Evolutionary conservation across 305 asterid genomes (phyloP).

Genomic region (Fraxinus ornus): DNA sequence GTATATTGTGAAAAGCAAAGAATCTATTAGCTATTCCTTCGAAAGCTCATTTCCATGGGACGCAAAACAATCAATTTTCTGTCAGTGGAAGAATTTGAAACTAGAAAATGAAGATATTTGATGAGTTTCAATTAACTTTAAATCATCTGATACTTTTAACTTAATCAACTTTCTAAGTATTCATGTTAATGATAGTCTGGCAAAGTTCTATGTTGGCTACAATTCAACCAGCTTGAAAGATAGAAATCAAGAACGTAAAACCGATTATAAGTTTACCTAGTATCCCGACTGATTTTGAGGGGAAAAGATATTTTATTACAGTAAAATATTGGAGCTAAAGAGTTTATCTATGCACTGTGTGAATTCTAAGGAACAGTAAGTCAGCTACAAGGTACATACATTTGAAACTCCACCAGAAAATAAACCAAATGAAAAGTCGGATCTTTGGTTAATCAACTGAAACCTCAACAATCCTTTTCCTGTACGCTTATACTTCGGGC

Average conservation of each 20-base stretch:
- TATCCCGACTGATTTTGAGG: not conserved
- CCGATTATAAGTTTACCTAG: not conserved
- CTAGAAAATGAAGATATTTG: not conserved
- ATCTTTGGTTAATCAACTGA: constrained; percentile 88
- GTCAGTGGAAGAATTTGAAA: not conserved
- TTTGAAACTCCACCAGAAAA: constrained; percentile 82
- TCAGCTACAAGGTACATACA: constrained; percentile 32
- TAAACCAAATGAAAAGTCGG: constrained; percentile 73
- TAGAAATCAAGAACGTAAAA: not conserved
- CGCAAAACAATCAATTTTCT: not conserved
- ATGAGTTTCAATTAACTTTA: not conserved
- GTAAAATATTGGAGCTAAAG: not conserved
- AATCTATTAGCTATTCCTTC: not conserved
- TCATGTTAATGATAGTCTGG: not conserved
- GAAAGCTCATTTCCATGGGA: not conserved
- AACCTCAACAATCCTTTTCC: constrained; percentile 81
- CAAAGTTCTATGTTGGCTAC: not conserved
- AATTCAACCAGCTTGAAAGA: not conserved
- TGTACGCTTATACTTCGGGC: constrained; percentile 48
- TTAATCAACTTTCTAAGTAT: not conserved
- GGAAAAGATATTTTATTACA: not conserved
- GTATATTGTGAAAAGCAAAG: not conserved
- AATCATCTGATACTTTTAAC: not conserved
- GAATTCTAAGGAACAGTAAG: constrained; percentile 1
- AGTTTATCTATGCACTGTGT: not conserved